Evolutionary conservation across 202 grass and related monocot genomes (phyloP).

Genomic region (Carex arenaria): DNA sequence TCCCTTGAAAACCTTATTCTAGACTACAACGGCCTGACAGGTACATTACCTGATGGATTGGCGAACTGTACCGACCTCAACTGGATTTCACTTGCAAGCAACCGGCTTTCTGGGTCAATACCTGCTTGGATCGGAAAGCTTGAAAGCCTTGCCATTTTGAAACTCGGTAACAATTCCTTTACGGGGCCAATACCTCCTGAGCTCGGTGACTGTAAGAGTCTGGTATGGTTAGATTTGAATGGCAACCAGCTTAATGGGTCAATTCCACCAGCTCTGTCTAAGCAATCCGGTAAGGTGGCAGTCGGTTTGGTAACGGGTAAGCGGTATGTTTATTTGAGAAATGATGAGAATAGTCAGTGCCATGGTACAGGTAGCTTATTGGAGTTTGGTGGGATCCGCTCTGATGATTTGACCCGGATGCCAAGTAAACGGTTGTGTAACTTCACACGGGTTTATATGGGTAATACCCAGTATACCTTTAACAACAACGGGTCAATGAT

Average conservation of each 20-base stretch:
- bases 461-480: slow-evolving; percentile 81
- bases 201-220: slow-evolving; percentile 90
- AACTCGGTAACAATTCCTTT: slow-evolving; percentile 92
- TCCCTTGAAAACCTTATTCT: slow-evolving; percentile 89
- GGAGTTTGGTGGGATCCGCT: slow-evolving; percentile 79
- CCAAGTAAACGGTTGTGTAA: slow-evolving; percentile 83
- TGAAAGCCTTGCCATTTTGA: slow-evolving; percentile 72
- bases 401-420: slow-evolving; percentile 65
- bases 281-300: slow-evolving; percentile 76
- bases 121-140: slow-evolving; percentile 80
- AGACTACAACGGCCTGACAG: slow-evolving; percentile 82
- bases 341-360: slow-evolving; percentile 83
- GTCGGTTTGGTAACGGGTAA: slow-evolving; percentile 67
- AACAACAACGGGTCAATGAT: slow-evolving; percentile 96
- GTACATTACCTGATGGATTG: slow-evolving; percentile 58
- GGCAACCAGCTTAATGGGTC: slow-evolving; percentile 81
- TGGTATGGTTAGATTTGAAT: slow-evolving; percentile 91
- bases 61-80: slow-evolving; percentile 64
- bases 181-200: slow-evolving; percentile 63
- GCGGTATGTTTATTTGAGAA: slow-evolving; percentile 78
- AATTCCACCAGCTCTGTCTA: slow-evolving; percentile 56
- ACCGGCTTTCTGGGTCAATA: slow-evolving; percentile 69
- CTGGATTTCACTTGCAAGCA: slow-evolving; percentile 94
- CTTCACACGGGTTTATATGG: slow-evolving; percentile 81
- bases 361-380: slow-evolving; percentile 79